Conservation (phyloP, 2,329 filamentous ascomycete species). For the Calonectria fujianensis region DNA sequence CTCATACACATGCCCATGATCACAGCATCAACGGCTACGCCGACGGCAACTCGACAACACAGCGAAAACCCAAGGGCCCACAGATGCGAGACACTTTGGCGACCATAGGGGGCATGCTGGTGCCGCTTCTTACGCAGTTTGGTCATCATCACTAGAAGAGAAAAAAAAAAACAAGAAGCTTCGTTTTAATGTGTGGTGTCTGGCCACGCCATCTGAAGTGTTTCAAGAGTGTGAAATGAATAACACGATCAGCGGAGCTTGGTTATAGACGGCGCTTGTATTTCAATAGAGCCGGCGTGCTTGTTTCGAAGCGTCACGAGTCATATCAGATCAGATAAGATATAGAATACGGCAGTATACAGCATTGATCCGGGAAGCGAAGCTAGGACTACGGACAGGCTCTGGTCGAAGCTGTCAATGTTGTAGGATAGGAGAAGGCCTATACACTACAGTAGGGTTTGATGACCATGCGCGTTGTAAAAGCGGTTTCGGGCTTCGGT, state of each 20-base stretch:
- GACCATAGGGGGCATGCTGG: constrained; percentile 84
- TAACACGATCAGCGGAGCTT: constrained; percentile 36
- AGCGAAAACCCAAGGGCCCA: constrained; percentile 73
- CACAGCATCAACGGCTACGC: constrained; percentile 73
- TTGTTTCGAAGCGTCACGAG: constrained; percentile 41
- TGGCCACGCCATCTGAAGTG: constrained; percentile 38
- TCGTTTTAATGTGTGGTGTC: constrained; percentile 33
- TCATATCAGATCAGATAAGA: constrained; percentile 32
- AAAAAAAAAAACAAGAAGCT: neutral
- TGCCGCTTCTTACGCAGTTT: constrained; percentile 86
- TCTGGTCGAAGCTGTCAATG: constrained; percentile 33
- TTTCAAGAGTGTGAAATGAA: constrained; percentile 35
- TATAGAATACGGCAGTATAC: constrained; percentile 43
- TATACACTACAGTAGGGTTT: constrained; percentile 29
- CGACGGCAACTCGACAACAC: constrained; percentile 66
- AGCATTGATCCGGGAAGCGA: constrained; percentile 34
- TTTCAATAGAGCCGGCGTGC: constrained; percentile 51
- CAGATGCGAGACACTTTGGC: constrained; percentile 82
- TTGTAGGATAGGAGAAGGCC: constrained; percentile 40
- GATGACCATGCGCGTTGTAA: constrained; percentile 13
- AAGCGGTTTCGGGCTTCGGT: constrained; percentile 1
- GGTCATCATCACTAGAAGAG: constrained; percentile 80
- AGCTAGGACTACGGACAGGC: constrained; percentile 22
- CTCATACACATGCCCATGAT: constrained; percentile 72
- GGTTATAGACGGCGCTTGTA: constrained; percentile 44